A percentile compares a stretch with the other conserved stretches of the same genome.
These are phyloP conservation scores for Leptographium wingfieldii DNA, from an alignment of 2,329 filamentous ascomycete genomes.

Conservation along the genomic window DNA sequence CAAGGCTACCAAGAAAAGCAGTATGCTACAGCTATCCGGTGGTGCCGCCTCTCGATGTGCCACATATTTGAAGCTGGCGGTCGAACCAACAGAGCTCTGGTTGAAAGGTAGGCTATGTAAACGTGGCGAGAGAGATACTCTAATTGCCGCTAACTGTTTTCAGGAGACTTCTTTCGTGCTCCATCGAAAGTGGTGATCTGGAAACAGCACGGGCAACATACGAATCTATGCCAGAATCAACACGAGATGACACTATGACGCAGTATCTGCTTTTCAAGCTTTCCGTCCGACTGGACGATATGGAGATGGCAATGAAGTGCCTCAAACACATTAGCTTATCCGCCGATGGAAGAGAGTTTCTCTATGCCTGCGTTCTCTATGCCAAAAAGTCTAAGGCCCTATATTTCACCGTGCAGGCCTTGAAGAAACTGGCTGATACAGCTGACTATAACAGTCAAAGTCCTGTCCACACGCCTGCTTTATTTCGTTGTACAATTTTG, in stretches of 20 bases:
- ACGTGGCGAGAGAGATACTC: not conserved
- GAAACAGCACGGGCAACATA: conserved; percentile 42
- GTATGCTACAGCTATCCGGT: conserved; percentile 45
- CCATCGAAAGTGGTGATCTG: conserved; percentile 44
- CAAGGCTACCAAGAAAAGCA: conserved; percentile 37
- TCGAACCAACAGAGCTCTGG: conserved; percentile 52
- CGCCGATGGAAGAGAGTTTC: conserved; percentile 43
- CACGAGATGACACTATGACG: conserved; percentile 50
- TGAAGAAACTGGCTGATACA: conserved; percentile 48
- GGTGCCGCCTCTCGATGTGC: conserved; percentile 61
- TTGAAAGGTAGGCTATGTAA: conserved; percentile 42
- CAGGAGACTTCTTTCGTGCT: conserved; percentile 64
- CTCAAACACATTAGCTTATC: conserved; percentile 46
- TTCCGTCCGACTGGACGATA: conserved; percentile 46
- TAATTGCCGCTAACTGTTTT: not conserved
- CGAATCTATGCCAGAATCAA: conserved; percentile 42
- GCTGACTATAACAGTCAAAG: conserved; percentile 33
- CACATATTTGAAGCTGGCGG: conserved; percentile 53
- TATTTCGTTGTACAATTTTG: conserved; percentile 50
- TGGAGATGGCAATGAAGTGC: conserved; percentile 47
- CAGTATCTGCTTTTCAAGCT: conserved; percentile 66
- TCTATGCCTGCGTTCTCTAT: conserved; percentile 73
- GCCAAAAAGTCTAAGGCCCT: conserved; percentile 55
- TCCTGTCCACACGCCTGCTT: conserved; percentile 45
- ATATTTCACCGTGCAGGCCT: conserved; percentile 41